Base-by-base conservation (phyloP, 805 yeast genomes). In the Saccharomycopsis vini region DNA sequence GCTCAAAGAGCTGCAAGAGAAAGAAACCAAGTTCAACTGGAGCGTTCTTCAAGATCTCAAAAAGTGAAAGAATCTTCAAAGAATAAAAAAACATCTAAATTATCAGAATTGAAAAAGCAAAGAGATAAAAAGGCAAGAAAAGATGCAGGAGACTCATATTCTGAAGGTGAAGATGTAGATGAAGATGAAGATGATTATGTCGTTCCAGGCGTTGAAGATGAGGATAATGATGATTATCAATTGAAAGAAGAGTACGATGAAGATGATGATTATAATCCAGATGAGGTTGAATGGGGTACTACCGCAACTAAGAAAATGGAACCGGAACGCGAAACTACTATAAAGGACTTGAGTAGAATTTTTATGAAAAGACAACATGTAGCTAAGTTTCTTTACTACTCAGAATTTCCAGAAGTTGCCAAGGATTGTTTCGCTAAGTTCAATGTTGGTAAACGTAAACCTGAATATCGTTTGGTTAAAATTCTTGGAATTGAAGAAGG, bases 381-480 rank as follows among this genome's bases (percentile, higher is more conserved):
- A 36, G 74, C 79, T 32, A 82, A 81, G 58, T 86, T 69, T 58
- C 77, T 89, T 57, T 88, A 79, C 60, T 80, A 88, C 62, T 89
- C 92, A 10, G 88, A 78, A 28, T 89, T 94, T 60, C 77, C 73
- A 37, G 77, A 75, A 16, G 72, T 73, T 1, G 73, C 86, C 13
- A 68, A 73, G 16, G 94, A 86, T 18, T 78, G 94, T 40, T 86
- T 71, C 58, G 95, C 89, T 29, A 75, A 89, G 52, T 79, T 92
- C 44, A 88, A 86, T 58, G 74, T 92, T 44, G 95, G 96, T 7
- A 73, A 79, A 10, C 76, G 81, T 24, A 67, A 69, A 55, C 73
- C 81, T 9, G 73, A 75, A 42, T 90, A 92, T 62, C 73, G 97
- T 54, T 73, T 90, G 75, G 95, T 90, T 39, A 81, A 76, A 57